Evolutionary conservation across 1,284 basidiomycete species (phyloP), one percentile per base, ranked within the genome.

Genomic region (Ceratobasidium theobromae): DNA sequence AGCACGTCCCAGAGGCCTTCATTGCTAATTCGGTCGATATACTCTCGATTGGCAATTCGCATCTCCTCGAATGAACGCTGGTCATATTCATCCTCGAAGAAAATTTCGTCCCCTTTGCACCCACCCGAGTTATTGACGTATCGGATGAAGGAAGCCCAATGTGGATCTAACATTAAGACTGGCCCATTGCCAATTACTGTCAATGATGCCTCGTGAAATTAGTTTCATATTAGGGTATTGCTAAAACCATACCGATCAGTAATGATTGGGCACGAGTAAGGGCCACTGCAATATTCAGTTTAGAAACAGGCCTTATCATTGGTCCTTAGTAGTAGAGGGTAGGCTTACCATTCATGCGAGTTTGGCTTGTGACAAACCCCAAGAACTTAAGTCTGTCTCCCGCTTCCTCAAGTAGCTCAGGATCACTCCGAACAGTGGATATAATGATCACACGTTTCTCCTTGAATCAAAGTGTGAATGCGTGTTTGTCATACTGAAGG

Each of bases 351-450:
- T 88, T 87, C 74, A 87, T 82, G 4, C 85, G 82, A 9, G 81
- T 79, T 48, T 80, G 80, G 71, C 81, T 83, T 4, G 85, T 83
- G 1, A 87, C 83, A 68, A 88, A 80, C 40, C 81, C 80, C 5
- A 82, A 76, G 4, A 78, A 81, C 62, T 80, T 78, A 35, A 72
- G 73, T 1, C 79, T 69, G 62, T 80, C n/a, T n/a, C n/a, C n/a
- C n/a, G n/a, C 79, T 38, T 77, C 81, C 11, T 80, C 75, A n/a
- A 86, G 73, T 25, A 74, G 82, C 25, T 85, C 79, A 1, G 73
- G 76, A 70, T 81, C 85, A 70, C 84, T 86, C 67, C 86, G 76
- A 0, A 88, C 86, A 6, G 86, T 86, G 0, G 85, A 86, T 11
- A 88, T 79, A 69, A 88, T 84, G 53, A 79, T 77, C 4, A 77